phyloP scores from a whole-genome alignment of 148 eudicot species.

The Gaultheria prostrata region DNA sequence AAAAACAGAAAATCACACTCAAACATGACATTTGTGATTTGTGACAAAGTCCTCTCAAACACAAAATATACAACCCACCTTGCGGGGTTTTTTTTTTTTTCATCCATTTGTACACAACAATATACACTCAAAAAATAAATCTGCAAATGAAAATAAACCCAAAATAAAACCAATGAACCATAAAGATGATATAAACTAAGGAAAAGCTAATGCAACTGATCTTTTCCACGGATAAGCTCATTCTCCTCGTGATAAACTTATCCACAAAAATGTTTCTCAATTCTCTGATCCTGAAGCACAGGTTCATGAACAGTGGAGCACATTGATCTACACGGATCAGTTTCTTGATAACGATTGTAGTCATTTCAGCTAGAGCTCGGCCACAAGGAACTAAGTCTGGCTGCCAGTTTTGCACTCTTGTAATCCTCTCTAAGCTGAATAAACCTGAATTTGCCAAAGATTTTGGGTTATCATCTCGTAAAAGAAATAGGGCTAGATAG shows the following conservation, averaged over 20 bases:
- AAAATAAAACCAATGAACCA: background rate
- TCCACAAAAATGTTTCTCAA: background rate
- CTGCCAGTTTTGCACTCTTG: slow-evolving; percentile 88
- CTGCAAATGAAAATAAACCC: background rate
- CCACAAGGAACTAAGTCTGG: slow-evolving; percentile 84
- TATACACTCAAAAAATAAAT: background rate
- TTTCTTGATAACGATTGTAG: background rate
- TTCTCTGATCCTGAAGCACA: background rate
- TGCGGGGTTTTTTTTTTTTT: too few species aligned
- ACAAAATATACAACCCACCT: background rate
- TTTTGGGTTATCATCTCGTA: background rate
- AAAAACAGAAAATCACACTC: background rate
- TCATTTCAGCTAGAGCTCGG: slow-evolving; percentile 46
- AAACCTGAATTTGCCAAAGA: slow-evolving; percentile 51
- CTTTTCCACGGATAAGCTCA: background rate
- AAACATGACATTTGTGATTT: background rate
- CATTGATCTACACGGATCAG: background rate
- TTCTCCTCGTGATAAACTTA: background rate
- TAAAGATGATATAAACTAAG: background rate
- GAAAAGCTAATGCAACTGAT: background rate
- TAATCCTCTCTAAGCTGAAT: slow-evolving; percentile 93
- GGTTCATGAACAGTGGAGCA: background rate
- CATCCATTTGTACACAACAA: slow-evolving; percentile 10
- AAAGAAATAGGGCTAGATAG: background rate
- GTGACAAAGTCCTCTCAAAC: background rate